Evolutionary conservation across 208 protist species (phyloP).

Genomic region (Leishmania braziliensis): DNA sequence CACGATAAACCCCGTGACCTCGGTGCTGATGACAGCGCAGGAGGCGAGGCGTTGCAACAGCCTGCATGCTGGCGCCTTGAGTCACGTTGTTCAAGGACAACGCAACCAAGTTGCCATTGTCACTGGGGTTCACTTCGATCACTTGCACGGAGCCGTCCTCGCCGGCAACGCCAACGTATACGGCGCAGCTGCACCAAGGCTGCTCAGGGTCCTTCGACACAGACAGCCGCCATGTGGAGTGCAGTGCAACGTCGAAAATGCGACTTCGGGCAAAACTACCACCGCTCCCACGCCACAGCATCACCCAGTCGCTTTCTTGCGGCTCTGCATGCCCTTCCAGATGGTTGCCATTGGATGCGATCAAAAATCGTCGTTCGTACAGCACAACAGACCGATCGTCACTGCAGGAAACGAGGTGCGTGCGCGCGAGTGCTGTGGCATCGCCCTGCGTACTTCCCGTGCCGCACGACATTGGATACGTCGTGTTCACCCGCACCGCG

Average conservation of each 20-base stretch:
- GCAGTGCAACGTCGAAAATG: slow-evolving; percentile 68
- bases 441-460: neutral
- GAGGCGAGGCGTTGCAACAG: slow-evolving; percentile 9
- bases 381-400: slow-evolving; percentile 73
- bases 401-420: slow-evolving; percentile 68
- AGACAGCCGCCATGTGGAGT: slow-evolving; percentile 2
- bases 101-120: too few relatives aligned
- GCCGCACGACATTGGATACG: neutral
- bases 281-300: slow-evolving; percentile 45
- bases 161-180: slow-evolving; percentile 38
- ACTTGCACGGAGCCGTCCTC: slow-evolving; percentile 69
- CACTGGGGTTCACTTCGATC: slow-evolving; percentile 16
- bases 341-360: neutral
- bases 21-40: slow-evolving; percentile 45
- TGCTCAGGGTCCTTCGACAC: neutral
- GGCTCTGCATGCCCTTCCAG: neutral
- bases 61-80: neutral
- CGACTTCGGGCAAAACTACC: slow-evolving; percentile 48
- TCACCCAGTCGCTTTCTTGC: slow-evolving; percentile 28
- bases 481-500: slow-evolving; percentile 33
- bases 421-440: neutral
- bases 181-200: neutral
- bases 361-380: slow-evolving; percentile 18
- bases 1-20: slow-evolving; percentile 61
- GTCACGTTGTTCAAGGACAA: neutral